These are phyloP conservation scores for Cucurbita ficifolia DNA, from an alignment of 306 rosid genomes.

Conservation along the genomic window DNA sequence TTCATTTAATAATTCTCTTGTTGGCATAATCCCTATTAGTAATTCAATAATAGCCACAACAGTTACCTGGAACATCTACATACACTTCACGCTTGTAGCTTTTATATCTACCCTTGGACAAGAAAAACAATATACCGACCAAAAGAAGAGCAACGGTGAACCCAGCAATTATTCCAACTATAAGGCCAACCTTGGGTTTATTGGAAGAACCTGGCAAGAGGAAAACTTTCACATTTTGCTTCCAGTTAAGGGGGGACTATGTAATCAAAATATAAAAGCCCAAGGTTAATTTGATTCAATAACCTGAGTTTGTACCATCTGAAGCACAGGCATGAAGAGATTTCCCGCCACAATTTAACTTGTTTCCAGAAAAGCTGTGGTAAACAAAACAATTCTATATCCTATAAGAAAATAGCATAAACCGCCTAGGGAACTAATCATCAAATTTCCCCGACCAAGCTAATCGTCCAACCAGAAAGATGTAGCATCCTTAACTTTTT, in stretches of 20 bases:
- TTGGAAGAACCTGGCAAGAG: conserved; percentile 39
- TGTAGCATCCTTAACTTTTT: neutral
- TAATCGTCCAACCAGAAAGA: neutral
- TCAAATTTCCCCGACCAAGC: neutral
- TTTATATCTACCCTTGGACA: conserved; percentile 48
- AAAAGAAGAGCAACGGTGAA: conserved; percentile 28
- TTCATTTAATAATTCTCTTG: neutral
- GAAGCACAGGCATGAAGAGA: conserved; percentile 36
- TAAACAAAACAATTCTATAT: neutral
- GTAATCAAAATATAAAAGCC: neutral
- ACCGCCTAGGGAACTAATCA: neutral
- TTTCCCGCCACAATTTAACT: conserved; percentile 49
- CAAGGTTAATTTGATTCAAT: conserved; percentile 13
- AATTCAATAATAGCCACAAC: conserved; percentile 21
- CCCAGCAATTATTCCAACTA: conserved; percentile 63
- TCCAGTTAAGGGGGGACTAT: neutral
- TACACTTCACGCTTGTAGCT: conserved; percentile 61
- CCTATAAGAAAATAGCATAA: neutral
- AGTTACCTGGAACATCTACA: conserved; percentile 84
- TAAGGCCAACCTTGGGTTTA: conserved; percentile 45
- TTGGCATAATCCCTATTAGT: neutral
- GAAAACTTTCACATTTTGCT: conserved; percentile 6
- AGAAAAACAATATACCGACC: conserved; percentile 38
- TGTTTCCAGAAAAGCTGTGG: conserved; percentile 85
- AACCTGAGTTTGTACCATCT: conserved; percentile 45